Evolutionary conservation across 176 grass and related monocot species (phyloP), one percentile per base, ranked within the genome.

Genomic region (Canna indica): DNA sequence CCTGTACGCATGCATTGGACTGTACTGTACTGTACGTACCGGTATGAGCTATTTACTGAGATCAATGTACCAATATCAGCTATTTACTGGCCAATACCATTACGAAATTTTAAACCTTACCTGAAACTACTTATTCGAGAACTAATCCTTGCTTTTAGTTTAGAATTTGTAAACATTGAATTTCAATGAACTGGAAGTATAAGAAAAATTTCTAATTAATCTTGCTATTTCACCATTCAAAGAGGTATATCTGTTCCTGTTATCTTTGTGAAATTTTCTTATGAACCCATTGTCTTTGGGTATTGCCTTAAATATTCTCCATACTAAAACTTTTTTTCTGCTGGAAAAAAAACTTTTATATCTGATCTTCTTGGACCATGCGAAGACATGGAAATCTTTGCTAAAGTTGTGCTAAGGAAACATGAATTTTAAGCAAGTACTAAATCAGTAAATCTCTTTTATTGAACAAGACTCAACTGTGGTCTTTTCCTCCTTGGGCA

Each of bases 221-320:
- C n/a, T n/a, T n/a, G n/a, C n/a, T n/a, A n/a, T n/a, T n/a, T n/a
- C n/a, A n/a, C n/a, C n/a, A n/a, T n/a, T n/a, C n/a, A n/a, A n/a
- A n/a, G n/a, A n/a, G n/a, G n/a, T n/a, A n/a, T n/a, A n/a, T n/a
- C n/a, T n/a, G n/a, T n/a, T n/a, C n/a, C n/a, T n/a, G n/a, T n/a
- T n/a, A n/a, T n/a, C n/a, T 62, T 62, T 56, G n/a, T 30, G 18
- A 36, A 65, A 22, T 25, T 66, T 66, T 13, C 62, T 65, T 65
- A 4, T 61, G 27, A 61, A 61, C 15, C 10, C n/a, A 25, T 30
- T 20, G 5, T 6, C 32, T 64, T 35, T 64, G 31, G 15, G 32
- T 64, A 34, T 32, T 63, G 33, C 4, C 30, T 63, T 34, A 4
- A 63, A 34, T 34, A 33, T 63, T 63, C 16, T 35, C 13, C 11